phyloP scores from a whole-genome alignment of 441 rosid species.

The Populus hybrid region DNA sequence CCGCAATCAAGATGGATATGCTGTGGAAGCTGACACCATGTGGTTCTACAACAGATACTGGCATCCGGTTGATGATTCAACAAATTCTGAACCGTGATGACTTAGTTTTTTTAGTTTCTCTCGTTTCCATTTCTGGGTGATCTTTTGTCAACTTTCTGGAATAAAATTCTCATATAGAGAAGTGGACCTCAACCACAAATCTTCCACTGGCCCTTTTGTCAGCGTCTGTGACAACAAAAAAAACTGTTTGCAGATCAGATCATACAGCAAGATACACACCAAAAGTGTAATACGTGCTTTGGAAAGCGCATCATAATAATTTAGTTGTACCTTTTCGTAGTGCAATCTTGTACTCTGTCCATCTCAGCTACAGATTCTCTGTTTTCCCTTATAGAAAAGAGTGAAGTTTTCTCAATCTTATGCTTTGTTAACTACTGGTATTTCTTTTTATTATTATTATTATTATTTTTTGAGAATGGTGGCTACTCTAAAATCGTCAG shows the following conservation, averaged over 20 bases:
- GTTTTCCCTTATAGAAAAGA: background rate
- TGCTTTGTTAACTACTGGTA: background rate
- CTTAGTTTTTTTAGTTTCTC: background rate
- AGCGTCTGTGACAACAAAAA: background rate
- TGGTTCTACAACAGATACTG: conserved; percentile 75
- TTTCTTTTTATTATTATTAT: too few species aligned
- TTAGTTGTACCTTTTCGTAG: background rate
- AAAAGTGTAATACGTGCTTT: background rate
- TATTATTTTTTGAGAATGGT: background rate
- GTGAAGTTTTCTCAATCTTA: background rate
- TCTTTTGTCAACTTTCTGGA: background rate
- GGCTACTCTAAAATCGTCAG: background rate
- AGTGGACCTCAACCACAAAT: background rate
- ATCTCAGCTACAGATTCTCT: background rate
- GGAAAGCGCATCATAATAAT: background rate
- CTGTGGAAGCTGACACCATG: conserved; percentile 67
- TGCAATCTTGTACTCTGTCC: background rate
- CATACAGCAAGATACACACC: background rate
- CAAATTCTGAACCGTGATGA: background rate
- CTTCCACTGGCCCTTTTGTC: background rate
- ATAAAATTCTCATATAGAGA: background rate
- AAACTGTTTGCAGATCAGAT: too few species aligned
- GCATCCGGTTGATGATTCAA: conserved; percentile 54
- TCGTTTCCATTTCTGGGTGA: background rate
- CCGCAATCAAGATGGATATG: conserved; percentile 72